Base-by-base conservation (phyloP, 1,284 basidiomycete species). In the Inonotus hispidus region DNA sequence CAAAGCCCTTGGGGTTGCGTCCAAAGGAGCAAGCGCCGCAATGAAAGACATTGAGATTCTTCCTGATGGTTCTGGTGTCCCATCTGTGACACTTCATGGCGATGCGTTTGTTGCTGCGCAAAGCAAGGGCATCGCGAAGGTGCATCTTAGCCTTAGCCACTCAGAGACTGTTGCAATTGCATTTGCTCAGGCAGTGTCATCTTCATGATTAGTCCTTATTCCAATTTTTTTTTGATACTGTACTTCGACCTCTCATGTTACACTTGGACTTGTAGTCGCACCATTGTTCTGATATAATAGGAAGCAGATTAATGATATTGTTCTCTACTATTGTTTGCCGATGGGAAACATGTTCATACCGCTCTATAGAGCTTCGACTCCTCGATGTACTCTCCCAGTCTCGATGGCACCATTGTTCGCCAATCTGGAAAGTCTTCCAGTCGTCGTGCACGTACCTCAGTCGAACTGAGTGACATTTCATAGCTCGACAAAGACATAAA, bases 21-120 rank as follows among this genome's bases (percentile, higher is more conserved):
- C 92, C 4, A 92, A 95, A 75, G 97, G 97, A 46, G 93, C 95
- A 5, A 92, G 85, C 14, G 94, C 96, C 16, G 80, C 90, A 27
- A 89, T 99, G 89, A 93, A 92, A 75, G 95, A 98, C 66, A 98
- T 99, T 67, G 97, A 98, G 76, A 96, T 99, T 68, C 78, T 96
- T 63, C 86, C 91, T 46, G 83, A 85, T 69, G 78, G 79, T 58
- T 77, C 77, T 27, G 88, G 88, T 50, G 88, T 79, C 16, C 93
- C 93, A 6, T 79, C 79, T 37, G 92, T 97, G 61, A 79, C 74
- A 58, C 82, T 98, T 29, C 83, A 89, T 68, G 94, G 94, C n/a
- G 88, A 94, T 63, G 93, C 93, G 41, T 79, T 87, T 71, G 71
- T 76, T 13, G 87, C 89, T 61, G 95, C 94, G 32, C 75, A 81